Evolutionary conservation across 768 basidiomycete genomes (phyloP), one percentile per base, ranked within the genome.

Genomic region (Lentinula aciculospora): DNA sequence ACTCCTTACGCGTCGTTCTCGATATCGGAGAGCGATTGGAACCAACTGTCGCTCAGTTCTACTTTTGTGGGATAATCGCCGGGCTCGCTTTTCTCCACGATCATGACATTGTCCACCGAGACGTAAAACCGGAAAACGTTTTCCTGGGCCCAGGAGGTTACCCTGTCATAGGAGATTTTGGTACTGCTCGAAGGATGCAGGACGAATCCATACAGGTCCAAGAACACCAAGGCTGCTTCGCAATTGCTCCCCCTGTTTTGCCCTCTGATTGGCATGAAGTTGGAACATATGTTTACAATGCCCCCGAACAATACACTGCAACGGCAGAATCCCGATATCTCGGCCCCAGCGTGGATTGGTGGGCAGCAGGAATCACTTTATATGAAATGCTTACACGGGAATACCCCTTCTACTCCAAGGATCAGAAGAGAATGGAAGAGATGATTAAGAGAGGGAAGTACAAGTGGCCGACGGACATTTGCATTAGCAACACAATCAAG

Each of bases 41-140:
- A 5, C 64, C 71, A 6, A 45, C 65, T 2, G 65, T 62, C 0
- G 69, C 72, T 6, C 70, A 71, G 4, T 86, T 86, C 67, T 85
- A 83, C 68, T 79, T 76, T 61, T 69, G 76, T 25, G 85, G 84
- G 61, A 76, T 84, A 40, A 73, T 75, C 10, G 74, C 74, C 42
- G 84, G 72, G 12, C 63, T 85, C 28, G 69, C 74, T 12, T 81
- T 79, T 62, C 64, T 86, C 1, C 76, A 80, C 53, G 56, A 58
- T 0, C 65, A 74, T 8, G 71, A 69, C n/a, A 68, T 83, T 49
- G 71, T 76, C 6, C 82, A 84, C 58, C 74, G 81, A 19, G 82
- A 85, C 63, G 56, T 86, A 19, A 84, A 85, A 63, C 82, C 83
- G 1, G 77, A 76, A 19, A 85, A 84, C 50, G 74, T 86, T 48